These are phyloP conservation scores for Periconia macrospinosa DNA, from an alignment of 2,329 filamentous ascomycete species.

Conservation along the genomic window DNA sequence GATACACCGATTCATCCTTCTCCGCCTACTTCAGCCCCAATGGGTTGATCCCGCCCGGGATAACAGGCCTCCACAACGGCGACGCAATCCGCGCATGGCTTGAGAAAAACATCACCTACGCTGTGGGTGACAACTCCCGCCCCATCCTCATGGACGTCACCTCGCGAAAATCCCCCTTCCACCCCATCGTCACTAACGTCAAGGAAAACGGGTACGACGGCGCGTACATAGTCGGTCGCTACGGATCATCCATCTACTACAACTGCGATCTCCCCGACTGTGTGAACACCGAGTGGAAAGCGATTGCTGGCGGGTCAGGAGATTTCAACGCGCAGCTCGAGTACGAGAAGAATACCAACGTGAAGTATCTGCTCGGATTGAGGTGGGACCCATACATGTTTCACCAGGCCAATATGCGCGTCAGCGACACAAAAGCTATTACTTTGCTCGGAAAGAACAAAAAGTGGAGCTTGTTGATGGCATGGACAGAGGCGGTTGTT, in stretches of 20 bases:
- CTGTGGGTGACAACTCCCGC: constrained; percentile 63
- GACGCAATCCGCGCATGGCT: constrained; percentile 61
- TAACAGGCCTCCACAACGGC: constrained; percentile 64
- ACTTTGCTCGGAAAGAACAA: constrained; percentile 50
- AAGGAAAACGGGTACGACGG: constrained; percentile 57
- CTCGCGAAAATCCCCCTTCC: constrained; percentile 42
- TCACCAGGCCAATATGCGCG: constrained; percentile 62
- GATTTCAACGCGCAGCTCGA: constrained; percentile 54
- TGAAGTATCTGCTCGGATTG: constrained; percentile 57
- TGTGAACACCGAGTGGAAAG: constrained; percentile 59
- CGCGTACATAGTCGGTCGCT: constrained; percentile 58
- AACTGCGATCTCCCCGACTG: constrained; percentile 60
- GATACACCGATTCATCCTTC: constrained; percentile 45
- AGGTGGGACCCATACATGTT: constrained; percentile 60
- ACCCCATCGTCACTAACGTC: constrained; percentile 55
- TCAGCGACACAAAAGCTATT: constrained; percentile 47
- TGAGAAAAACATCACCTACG: constrained; percentile 58
- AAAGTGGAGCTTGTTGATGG: constrained; percentile 55
- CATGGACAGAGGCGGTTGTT: constrained; percentile 58
- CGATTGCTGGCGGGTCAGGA: constrained; percentile 56
- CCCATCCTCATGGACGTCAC: constrained; percentile 52
- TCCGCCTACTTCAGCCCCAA: constrained; percentile 52
- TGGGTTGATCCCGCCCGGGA: constrained; percentile 62
- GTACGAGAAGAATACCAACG: constrained; percentile 54
- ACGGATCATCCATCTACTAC: constrained; percentile 63